Conservation (phyloP, 352 stramenopile genomes). For the Pythium volutum region DNA sequence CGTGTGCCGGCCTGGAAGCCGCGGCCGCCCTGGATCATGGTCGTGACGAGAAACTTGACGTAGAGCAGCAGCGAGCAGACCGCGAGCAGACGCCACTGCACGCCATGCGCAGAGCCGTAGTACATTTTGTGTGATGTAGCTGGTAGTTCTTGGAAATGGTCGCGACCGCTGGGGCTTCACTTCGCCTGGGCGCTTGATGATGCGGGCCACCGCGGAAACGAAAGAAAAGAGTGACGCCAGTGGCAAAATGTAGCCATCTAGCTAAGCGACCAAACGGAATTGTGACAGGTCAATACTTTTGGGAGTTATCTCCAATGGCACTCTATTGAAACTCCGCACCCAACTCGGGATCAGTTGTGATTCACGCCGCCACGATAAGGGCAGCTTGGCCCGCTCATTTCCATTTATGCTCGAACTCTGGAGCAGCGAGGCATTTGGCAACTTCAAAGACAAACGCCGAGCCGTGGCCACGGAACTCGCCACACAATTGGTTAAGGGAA, state of each 20-base stretch:
- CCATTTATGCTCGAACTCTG: slow-evolving; percentile 48
- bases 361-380: too few relatives aligned
- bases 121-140: background rate
- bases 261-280: background rate
- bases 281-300: background rate
- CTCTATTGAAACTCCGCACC: background rate
- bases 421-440: slow-evolving; percentile 41
- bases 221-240: too few relatives aligned
- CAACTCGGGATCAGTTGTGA: too few relatives aligned
- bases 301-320: background rate
- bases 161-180: background rate
- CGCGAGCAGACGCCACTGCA: slow-evolving; percentile 7
- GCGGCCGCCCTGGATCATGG: slow-evolving; percentile 43
- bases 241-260: slow-evolving; percentile 5
- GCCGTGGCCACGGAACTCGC: too few relatives aligned
- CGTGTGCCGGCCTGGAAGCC: slow-evolving; percentile 48
- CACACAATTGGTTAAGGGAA: too few relatives aligned
- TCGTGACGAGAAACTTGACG: slow-evolving; percentile 55
- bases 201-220: background rate
- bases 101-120: too few relatives aligned
- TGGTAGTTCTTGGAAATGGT: background rate
- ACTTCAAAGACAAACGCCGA: too few relatives aligned
- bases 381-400: too few relatives aligned
- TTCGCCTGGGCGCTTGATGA: background rate
- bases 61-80: slow-evolving; percentile 32